Conservation (phyloP, 2,329 filamentous ascomycete species). For the Colletotrichum chrysophilum region DNA sequence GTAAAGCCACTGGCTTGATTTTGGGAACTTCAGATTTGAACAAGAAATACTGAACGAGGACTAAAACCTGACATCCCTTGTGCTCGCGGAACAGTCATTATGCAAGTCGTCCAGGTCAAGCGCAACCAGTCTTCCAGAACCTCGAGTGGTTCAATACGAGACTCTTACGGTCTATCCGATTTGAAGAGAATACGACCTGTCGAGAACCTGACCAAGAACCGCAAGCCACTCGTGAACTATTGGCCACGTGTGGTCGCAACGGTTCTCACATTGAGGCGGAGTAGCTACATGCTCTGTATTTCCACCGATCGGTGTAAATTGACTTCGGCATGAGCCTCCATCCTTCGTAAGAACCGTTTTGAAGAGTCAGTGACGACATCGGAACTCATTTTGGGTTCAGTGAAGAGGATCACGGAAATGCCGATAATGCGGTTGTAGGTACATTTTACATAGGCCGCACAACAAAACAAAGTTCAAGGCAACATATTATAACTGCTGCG, state of each 20-base stretch:
- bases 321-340: not conserved
- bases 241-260: not conserved
- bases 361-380: not conserved
- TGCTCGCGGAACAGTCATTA: not conserved
- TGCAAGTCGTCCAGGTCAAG: fast-evolving
- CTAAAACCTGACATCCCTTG: not conserved
- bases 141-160: not conserved
- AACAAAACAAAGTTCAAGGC: not conserved
- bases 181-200: not conserved
- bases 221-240: not conserved
- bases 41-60: not conserved
- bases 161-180: not conserved
- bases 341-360: not conserved
- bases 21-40: not conserved
- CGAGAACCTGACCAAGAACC: not conserved
- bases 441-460: not conserved
- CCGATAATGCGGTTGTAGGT: not conserved
- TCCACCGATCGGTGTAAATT: not conserved
- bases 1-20: not conserved
- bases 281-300: not conserved
- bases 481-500: not conserved
- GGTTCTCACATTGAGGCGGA: not conserved
- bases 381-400: not conserved
- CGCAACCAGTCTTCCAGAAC: not conserved
- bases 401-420: not conserved